Evolutionary conservation across 2,329 filamentous ascomycete genomes (phyloP).

Genomic region (Colletotrichum sp.): DNA sequence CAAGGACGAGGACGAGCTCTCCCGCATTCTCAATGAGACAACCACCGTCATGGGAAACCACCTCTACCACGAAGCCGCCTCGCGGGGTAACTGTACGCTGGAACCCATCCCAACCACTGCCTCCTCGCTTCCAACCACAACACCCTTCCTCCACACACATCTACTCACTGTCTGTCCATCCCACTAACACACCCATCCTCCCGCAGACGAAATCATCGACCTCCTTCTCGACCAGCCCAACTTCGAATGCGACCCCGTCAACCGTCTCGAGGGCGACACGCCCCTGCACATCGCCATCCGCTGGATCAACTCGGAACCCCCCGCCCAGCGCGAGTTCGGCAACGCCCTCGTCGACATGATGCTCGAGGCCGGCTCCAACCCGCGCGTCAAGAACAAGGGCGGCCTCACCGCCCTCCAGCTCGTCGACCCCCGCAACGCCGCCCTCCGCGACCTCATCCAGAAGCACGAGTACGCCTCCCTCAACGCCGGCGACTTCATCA

Average conservation of each 20-base stretch:
- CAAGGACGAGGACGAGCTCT: constrained; percentile 68
- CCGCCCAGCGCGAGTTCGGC: constrained; percentile 68
- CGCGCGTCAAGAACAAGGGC: constrained; percentile 70
- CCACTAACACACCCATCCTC: background rate
- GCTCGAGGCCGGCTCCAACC: constrained; percentile 75
- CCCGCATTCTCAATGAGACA: constrained; percentile 82
- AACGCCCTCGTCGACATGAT: constrained; percentile 76
- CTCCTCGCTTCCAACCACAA: background rate
- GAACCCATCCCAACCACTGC: background rate
- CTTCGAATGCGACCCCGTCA: constrained; percentile 83
- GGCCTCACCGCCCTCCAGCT: constrained; percentile 75
- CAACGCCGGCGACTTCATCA: constrained; percentile 64
- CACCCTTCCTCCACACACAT: background rate
- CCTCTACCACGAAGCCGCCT: constrained; percentile 87
- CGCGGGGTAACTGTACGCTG: constrained; percentile 82
- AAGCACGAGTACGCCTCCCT: constrained; percentile 71
- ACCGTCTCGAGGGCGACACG: constrained; percentile 75
- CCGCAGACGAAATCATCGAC: constrained; percentile 80
- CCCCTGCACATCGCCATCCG: constrained; percentile 80
- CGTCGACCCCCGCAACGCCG: constrained; percentile 72
- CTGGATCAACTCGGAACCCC: constrained; percentile 73
- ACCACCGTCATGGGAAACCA: constrained; percentile 87
- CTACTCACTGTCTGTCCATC: background rate
- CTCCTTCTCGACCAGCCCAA: constrained; percentile 81
- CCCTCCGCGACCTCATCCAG: constrained; percentile 67